These are phyloP conservation scores for Phlyctochytrium arcticum DNA, from an alignment of 192 early-diverging fungal species.

Conservation along the genomic window DNA sequence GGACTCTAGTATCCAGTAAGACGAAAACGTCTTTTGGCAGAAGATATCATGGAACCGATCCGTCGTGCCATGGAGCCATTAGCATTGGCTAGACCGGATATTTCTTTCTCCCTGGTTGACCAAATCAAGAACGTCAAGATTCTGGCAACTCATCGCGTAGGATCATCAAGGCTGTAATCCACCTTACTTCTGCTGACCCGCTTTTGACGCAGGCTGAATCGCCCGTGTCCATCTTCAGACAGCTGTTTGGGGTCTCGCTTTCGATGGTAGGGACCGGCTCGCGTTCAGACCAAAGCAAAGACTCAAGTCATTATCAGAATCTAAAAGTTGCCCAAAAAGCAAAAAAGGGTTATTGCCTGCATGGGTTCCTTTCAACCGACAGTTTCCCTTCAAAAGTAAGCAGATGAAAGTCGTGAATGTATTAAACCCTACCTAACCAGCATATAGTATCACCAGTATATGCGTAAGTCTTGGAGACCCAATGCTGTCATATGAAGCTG, in stretches of 20 bases:
- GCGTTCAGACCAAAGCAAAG: no score
- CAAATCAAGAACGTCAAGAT: neutral
- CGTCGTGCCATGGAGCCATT: constrained; percentile 48
- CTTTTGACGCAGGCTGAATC: constrained; percentile 30
- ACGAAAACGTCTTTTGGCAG: constrained; percentile 41
- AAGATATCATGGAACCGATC: constrained; percentile 41
- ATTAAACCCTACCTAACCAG: neutral
- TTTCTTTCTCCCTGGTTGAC: constrained; percentile 14
- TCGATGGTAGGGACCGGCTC: constrained; percentile 41
- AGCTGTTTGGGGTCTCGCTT: constrained; percentile 48
- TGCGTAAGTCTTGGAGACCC: constrained; percentile 33
- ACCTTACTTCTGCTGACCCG: neutral
- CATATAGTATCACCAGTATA: constrained; percentile 50
- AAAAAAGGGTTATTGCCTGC: constrained; percentile 1
- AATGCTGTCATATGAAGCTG: neutral
- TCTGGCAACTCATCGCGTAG: constrained; percentile 18
- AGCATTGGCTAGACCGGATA: constrained; percentile 31
- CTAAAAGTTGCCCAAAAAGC: constrained; percentile 4
- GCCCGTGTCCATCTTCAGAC: constrained; percentile 38
- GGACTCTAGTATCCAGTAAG: constrained; percentile 53
- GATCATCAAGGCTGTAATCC: neutral
- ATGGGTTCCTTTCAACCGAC: constrained; percentile 7
- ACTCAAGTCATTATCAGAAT: constrained; percentile 5
- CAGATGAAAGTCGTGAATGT: neutral
- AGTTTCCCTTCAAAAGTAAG: constrained; percentile 16